phyloP scores from a whole-genome alignment of 139 green algal species.

The Micromonas pusilla region DNA sequence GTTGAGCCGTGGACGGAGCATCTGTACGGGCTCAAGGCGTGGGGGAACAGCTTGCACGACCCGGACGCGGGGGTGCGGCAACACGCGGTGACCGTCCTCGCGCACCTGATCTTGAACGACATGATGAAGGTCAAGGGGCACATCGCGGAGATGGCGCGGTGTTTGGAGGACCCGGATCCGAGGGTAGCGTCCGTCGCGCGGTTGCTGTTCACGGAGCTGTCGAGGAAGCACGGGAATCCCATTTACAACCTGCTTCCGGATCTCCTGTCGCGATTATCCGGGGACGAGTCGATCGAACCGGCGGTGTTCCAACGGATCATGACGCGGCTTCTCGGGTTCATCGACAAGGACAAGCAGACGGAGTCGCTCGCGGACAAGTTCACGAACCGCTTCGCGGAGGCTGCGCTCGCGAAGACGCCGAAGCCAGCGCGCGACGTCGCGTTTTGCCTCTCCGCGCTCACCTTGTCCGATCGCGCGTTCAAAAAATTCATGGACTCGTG shows the following conservation, averaged over 20 bases:
- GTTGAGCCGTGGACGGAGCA: conserved; percentile 85
- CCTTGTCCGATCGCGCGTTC: conserved; percentile 73
- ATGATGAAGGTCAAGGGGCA: conserved; percentile 95
- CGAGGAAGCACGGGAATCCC: conserved; percentile 63
- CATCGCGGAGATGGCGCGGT: conserved; percentile 70
- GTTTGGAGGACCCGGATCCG: conserved; percentile 59
- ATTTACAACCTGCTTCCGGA: conserved; percentile 93
- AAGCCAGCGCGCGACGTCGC: conserved; percentile 70
- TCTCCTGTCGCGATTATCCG: conserved; percentile 65
- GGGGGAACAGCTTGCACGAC: conserved; percentile 46
- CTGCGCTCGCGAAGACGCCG: conserved; percentile 1
- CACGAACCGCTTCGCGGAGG: conserved; percentile 36
- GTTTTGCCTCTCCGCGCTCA: conserved; percentile 74
- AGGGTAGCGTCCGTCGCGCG: conserved; percentile 14
- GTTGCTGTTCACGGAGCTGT: conserved; percentile 78
- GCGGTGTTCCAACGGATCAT: conserved; percentile 35
- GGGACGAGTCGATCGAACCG: conserved; percentile 1
- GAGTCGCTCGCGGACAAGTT: conserved; percentile 72
- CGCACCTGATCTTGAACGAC: conserved; percentile 91
- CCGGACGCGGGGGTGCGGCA: conserved; percentile 49
- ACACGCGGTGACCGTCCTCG: conserved; percentile 77
- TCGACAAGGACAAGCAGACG: conserved; percentile 76
- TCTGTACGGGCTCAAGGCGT: conserved; percentile 59
- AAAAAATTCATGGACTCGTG: conserved; percentile 63
- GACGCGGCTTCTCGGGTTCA: conserved; percentile 62